Conservation (phyloP, 768 basidiomycete species). For the Infundibulicybe gibba region DNA sequence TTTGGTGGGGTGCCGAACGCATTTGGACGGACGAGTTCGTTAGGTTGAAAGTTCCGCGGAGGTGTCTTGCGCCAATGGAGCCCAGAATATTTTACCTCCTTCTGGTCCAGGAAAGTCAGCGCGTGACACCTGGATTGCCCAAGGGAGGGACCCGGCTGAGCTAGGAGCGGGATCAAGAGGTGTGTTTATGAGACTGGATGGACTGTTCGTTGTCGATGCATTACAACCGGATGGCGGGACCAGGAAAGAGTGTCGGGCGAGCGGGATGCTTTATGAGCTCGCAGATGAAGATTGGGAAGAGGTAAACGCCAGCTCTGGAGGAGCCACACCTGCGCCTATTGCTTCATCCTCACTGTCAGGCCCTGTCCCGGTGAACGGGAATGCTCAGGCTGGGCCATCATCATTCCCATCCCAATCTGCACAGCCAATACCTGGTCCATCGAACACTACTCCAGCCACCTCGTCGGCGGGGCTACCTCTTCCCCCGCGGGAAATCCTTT, state of each 20-base stretch:
- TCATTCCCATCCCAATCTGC: constrained; percentile 21
- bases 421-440: constrained; percentile 23
- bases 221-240: constrained; percentile 33
- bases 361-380: background rate
- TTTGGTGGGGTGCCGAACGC: constrained; percentile 90
- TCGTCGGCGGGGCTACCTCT: background rate
- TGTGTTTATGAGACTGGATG: constrained; percentile 69
- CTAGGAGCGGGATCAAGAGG: constrained; percentile 60
- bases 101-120: constrained; percentile 50
- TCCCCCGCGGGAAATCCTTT: constrained; percentile 12
- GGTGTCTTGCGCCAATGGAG: constrained; percentile 66
- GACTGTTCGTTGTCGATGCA: constrained; percentile 60
- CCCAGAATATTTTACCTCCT: constrained; percentile 54
- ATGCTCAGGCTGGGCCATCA: background rate
- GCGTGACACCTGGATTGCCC: constrained; percentile 17
- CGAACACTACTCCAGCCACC: constrained; percentile 2
- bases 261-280: constrained; percentile 75
- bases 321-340: background rate
- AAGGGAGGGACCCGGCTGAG: constrained; percentile 20
- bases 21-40: constrained; percentile 88
- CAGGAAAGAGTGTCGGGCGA: constrained; percentile 61
- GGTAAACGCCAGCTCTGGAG: constrained; percentile 9
- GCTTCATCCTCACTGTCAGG: background rate
- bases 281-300: constrained; percentile 73
- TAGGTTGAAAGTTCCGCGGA: constrained; percentile 67